Percentiles rank a stretch among this genome's conserved stretches.
These are phyloP conservation scores for Fragaria nilgerrensis DNA, from an alignment of 306 rosid species.

Conservation along the genomic window DNA sequence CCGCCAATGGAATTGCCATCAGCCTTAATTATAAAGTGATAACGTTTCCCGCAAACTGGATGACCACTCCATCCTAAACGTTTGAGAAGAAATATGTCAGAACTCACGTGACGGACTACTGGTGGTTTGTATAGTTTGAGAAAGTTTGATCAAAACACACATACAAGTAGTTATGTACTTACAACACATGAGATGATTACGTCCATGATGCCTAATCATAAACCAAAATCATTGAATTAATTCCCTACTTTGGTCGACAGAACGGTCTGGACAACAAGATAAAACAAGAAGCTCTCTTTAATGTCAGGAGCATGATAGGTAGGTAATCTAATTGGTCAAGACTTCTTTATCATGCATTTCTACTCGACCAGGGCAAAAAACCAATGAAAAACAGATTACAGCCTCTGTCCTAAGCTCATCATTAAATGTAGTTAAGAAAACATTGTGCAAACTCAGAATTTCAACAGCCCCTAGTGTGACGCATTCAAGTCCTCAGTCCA, in stretches of 20 bases:
- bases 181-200: neutral
- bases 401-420: neutral
- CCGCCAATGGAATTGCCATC: conserved; percentile 95
- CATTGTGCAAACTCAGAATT: neutral
- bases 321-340: neutral
- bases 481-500: neutral
- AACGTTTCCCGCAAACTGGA: conserved; percentile 90
- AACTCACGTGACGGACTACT: too few relatives aligned
- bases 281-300: neutral
- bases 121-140: too few relatives aligned
- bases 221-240: neutral
- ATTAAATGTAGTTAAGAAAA: neutral
- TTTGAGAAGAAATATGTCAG: too few relatives aligned
- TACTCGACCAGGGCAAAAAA: neutral
- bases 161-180: neutral
- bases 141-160: neutral
- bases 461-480: neutral
- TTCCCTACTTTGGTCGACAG: neutral
- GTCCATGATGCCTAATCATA: neutral
- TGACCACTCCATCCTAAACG: conserved; percentile 90
- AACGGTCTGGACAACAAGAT: neutral
- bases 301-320: neutral
- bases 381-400: neutral
- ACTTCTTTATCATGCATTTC: neutral
- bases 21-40: conserved; percentile 87